Evolutionary conservation across 2,329 filamentous ascomycete species (phyloP).

Genomic region (Didymella exigua): DNA sequence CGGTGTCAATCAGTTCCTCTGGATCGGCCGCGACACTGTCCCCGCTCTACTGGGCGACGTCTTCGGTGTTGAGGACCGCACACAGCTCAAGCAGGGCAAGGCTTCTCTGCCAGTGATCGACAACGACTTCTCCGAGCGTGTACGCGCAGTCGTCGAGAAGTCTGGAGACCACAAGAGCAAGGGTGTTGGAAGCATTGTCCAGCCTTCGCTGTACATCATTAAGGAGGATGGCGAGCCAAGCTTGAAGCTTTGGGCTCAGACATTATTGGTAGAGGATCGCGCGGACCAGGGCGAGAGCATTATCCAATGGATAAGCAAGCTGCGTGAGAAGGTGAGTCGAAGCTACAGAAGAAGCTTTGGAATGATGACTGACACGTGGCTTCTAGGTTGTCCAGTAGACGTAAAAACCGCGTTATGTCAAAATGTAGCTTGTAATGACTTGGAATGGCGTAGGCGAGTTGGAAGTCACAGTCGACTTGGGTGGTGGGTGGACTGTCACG

Average conservation of each 20-base stretch:
- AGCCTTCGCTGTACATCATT: conserved; percentile 91
- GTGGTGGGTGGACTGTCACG: background rate
- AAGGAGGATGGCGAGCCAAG: conserved; percentile 95
- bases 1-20: conserved; percentile 95
- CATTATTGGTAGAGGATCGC: conserved; percentile 89
- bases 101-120: conserved; percentile 83
- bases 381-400: conserved; percentile 46
- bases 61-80: conserved; percentile 84
- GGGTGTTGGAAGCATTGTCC: conserved; percentile 89
- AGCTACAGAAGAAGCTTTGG: background rate
- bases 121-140: conserved; percentile 94
- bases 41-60: conserved; percentile 87
- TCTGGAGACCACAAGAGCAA: conserved; percentile 84
- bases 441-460: conserved; percentile 4
- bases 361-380: background rate
- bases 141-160: conserved; percentile 84
- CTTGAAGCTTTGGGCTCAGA: conserved; percentile 95
- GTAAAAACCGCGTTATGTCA: conserved; percentile 4
- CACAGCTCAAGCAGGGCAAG: conserved; percentile 89
- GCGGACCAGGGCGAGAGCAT: conserved; percentile 93
- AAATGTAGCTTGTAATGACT: conserved; percentile 12
- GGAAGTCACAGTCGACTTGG: background rate
- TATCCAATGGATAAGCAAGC: conserved; percentile 86
- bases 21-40: conserved; percentile 91
- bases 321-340: conserved; percentile 87